Evolutionary conservation across 148 eudicot species (phyloP), one percentile per base, ranked within the genome.

Genomic region (Rhododendron ferrugineum): DNA sequence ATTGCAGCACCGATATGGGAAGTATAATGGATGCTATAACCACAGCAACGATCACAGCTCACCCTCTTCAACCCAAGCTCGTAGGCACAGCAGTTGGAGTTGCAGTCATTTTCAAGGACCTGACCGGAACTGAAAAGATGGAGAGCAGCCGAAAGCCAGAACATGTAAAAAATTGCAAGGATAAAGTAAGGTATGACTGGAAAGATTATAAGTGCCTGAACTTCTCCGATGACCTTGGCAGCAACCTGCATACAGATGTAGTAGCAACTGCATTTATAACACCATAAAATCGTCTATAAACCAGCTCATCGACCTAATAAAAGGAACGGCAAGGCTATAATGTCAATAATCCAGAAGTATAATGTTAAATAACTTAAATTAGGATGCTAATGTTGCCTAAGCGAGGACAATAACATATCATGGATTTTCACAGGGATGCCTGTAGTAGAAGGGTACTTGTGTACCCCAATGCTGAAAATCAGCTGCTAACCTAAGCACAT

Each of bases 201-300:
- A 86, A 97, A 97, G 30, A 95, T 92, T 90, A 97, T 95, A 52
- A 97, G 92, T 11, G 96, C 95, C 88, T 91, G 98, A 86, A 95
- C 98, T 92, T 97, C 99, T 83, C 99, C 98, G 32, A 97, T 95
- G 90, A 97, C 99, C 86, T 97, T 97, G 5, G 98, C 98, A 89
- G 99, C 99, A 88, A 95, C 99, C 99, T 97, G 88, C n/a, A 84
- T 36, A 78, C 28, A 83, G 23, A 82, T 54, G 30, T 70, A 84
- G 86, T 66, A 40, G 75, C 42, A 60, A 83, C 75, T 46, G 56
- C 73, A 85, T 73, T 58, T 76, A 89, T 34, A 80, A 88, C 76
- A 83, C 77, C 42, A 36, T 42, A 70, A 68, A 83, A 47, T 83
- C 14, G 15, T 83, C 85, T 32, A 70, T 70, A 13, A 70, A 26